These are phyloP conservation scores for Neurospora pannonica DNA, from an alignment of 495 filamentous ascomycete species.

Conservation along the genomic window DNA sequence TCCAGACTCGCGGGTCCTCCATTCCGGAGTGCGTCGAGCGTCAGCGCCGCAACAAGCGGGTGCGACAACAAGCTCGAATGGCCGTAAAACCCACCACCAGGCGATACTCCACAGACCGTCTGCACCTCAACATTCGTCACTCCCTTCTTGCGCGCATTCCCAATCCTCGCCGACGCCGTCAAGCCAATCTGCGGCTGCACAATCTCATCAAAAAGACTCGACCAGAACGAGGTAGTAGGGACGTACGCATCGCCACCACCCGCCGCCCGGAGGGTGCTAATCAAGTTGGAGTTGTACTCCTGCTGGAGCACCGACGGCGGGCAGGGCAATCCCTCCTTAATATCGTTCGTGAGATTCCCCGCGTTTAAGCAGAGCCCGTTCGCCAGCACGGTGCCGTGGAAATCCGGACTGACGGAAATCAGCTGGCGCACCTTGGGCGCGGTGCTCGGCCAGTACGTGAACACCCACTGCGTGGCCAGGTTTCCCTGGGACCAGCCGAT, in stretches of 20 bases:
- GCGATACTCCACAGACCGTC: constrained; percentile 22
- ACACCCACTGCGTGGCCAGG: constrained; percentile 39
- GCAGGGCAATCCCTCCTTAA: constrained; percentile 14
- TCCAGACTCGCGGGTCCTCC: constrained; percentile 19
- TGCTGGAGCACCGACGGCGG: constrained; percentile 34
- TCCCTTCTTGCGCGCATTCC: constrained; percentile 26
- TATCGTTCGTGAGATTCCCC: not conserved
- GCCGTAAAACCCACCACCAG: constrained; percentile 32
- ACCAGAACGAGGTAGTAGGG: constrained; percentile 41
- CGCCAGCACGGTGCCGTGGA: constrained; percentile 32
- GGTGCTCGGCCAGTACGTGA: constrained; percentile 45
- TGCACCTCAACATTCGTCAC: constrained; percentile 40
- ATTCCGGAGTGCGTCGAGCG: constrained; percentile 34
- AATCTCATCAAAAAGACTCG: constrained; percentile 31
- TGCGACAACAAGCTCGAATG: constrained; percentile 40
- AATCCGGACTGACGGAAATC: constrained; percentile 37
- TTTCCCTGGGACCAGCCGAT: constrained; percentile 44
- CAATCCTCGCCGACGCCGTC: constrained; percentile 32
- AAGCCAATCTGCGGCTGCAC: constrained; percentile 35
- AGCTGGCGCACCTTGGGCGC: constrained; percentile 26
- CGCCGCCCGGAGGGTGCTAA: constrained; percentile 24
- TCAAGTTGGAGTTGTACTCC: constrained; percentile 30
- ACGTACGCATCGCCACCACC: constrained; percentile 41
- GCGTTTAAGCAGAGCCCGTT: constrained; percentile 14
- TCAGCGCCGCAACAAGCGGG: constrained; percentile 32